Conservation (phyloP, 139 green algal species). For the Auxenochlorella protothecoides region DNA sequence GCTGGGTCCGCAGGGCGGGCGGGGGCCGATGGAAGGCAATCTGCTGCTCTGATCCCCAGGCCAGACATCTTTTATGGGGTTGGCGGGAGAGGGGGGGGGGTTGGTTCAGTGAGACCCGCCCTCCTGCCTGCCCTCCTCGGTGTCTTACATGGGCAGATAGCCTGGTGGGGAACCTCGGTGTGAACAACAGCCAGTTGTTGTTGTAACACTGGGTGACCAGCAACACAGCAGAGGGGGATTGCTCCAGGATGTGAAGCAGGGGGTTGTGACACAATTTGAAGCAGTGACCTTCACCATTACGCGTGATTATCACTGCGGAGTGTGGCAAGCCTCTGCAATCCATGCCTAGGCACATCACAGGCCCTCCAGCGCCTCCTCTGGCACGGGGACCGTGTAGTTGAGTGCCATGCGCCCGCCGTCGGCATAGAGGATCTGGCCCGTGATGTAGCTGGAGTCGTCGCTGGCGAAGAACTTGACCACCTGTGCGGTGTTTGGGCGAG, state of each 20-base stretch:
- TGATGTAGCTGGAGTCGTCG: slow-evolving; percentile 65
- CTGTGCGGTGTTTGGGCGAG: too few relatives aligned
- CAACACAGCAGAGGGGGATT: too few relatives aligned
- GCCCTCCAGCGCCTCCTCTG: background rate
- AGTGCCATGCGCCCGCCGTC: slow-evolving; percentile 73
- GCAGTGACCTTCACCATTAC: background rate
- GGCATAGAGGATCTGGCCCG: slow-evolving; percentile 59
- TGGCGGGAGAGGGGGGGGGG: too few relatives aligned
- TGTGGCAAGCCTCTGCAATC: background rate
- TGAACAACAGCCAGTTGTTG: too few relatives aligned
- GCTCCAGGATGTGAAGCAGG: too few relatives aligned
- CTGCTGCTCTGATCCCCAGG: too few relatives aligned
- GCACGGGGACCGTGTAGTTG: slow-evolving; percentile 64
- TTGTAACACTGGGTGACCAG: too few relatives aligned
- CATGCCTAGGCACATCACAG: background rate
- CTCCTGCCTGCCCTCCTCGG: too few relatives aligned
- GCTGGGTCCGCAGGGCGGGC: background rate
- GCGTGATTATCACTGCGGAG: background rate
- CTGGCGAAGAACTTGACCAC: slow-evolving; percentile 54
- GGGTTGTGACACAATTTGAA: background rate
- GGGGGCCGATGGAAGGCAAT: background rate
- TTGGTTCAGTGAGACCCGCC: too few relatives aligned
- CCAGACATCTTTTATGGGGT: too few relatives aligned
- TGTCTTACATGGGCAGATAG: too few relatives aligned
- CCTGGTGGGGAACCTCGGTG: too few relatives aligned